Percentiles rank a stretch among this genome's conserved stretches.
Evolutionary conservation across 2,329 filamentous ascomycete genomes (phyloP).

Genomic region (Cercospora janseana): DNA sequence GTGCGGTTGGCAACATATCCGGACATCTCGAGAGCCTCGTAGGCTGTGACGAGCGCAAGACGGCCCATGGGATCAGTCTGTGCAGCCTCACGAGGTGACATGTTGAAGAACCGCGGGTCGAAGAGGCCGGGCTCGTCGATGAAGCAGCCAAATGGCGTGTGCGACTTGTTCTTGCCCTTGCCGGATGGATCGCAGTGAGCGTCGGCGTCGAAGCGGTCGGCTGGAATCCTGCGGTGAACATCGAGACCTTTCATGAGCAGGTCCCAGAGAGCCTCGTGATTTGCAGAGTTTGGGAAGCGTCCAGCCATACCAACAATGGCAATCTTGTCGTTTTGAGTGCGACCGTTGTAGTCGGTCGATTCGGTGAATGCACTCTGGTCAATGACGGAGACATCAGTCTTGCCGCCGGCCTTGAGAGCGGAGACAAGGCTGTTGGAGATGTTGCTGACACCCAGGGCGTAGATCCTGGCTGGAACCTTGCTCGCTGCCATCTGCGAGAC

Average conservation of each 20-base stretch:
- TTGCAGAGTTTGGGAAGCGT: conserved; percentile 71
- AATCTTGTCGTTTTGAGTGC: conserved; percentile 64
- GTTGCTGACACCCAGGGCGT: conserved; percentile 53
- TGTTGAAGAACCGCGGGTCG: conserved; percentile 83
- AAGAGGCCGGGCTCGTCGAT: conserved; percentile 74
- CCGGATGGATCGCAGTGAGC: conserved; percentile 70
- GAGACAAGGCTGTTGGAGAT: conserved; percentile 56
- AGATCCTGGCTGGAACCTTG: conserved; percentile 46
- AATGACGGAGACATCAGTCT: conserved; percentile 43
- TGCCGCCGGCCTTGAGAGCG: conserved; percentile 52
- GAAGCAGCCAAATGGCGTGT: conserved; percentile 74
- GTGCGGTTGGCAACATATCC: conserved; percentile 73
- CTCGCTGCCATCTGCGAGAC: conserved; percentile 48
- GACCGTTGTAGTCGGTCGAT: conserved; percentile 39
- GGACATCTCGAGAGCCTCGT: conserved; percentile 78
- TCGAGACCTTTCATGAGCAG: conserved; percentile 71
- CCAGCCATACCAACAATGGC: conserved; percentile 83
- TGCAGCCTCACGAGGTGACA: conserved; percentile 76
- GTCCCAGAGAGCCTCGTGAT: conserved; percentile 71
- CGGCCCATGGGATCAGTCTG: conserved; percentile 81
- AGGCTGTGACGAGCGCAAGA: conserved; percentile 71
- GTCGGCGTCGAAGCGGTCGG: conserved; percentile 70
- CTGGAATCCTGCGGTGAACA: conserved; percentile 65
- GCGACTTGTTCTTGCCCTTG: conserved; percentile 71
- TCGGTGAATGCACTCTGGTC: conserved; percentile 48